Percentiles rank a stretch among this genome's conserved stretches.
phyloP scores from a whole-genome alignment of 768 basidiomycete species.

The Leucocoprinus sp. region DNA sequence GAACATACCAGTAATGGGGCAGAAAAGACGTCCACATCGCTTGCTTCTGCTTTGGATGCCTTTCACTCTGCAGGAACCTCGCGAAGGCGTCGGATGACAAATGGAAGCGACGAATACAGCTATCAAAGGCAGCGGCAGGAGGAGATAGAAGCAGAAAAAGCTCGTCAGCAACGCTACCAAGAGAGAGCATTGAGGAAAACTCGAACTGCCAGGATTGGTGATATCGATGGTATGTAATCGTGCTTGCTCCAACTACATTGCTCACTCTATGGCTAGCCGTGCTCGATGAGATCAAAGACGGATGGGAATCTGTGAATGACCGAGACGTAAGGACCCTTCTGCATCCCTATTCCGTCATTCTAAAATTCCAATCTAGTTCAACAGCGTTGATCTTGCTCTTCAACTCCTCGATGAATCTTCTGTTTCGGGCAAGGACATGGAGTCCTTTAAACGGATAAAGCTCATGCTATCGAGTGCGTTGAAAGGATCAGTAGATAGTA shows the following conservation, averaged over 20 bases:
- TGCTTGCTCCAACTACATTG: slow-evolving; percentile 1
- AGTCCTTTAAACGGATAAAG: slow-evolving; percentile 72
- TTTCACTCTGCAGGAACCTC: slow-evolving; percentile 61
- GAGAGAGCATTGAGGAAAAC: slow-evolving; percentile 52
- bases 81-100: slow-evolving; percentile 45
- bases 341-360: slow-evolving; percentile 10
- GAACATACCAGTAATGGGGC: slow-evolving; percentile 26
- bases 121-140: slow-evolving; percentile 49
- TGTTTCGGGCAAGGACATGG: slow-evolving; percentile 55
- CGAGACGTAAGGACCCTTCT: slow-evolving; percentile 50
- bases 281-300: slow-evolving; percentile 77
- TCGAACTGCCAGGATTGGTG: slow-evolving; percentile 57
- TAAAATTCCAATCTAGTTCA: slow-evolving; percentile 51
- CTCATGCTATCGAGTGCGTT: slow-evolving; percentile 69
- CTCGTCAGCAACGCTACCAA: slow-evolving; percentile 60
- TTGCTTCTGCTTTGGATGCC: slow-evolving; percentile 55
- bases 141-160: slow-evolving; percentile 56
- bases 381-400: slow-evolving; percentile 88
- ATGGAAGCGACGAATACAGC: slow-evolving; percentile 45
- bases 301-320: slow-evolving; percentile 84
- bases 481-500: slow-evolving; percentile 84
- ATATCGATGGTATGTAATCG: slow-evolving; percentile 67
- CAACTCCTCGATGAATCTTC: slow-evolving; percentile 77
- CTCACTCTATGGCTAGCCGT: slow-evolving; percentile 43
- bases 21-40: slow-evolving; percentile 35